phyloP scores from a whole-genome alignment of 163 green algal species.

The Chlamydomonas reinhardtii region DNA sequence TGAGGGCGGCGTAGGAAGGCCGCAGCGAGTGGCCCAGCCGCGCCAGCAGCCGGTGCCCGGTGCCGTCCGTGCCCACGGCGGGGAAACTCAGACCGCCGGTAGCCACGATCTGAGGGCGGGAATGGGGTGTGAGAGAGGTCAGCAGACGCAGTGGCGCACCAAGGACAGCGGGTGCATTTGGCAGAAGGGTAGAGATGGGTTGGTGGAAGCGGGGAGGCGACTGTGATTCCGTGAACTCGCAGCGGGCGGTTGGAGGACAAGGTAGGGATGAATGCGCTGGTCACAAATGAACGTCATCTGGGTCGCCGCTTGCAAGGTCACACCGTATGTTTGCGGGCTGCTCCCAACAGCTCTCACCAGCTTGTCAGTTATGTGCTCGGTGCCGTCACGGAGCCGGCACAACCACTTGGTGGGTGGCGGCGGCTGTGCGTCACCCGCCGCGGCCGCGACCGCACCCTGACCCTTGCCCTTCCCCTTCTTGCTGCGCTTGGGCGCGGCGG shows the following conservation, averaged over 20 bases:
- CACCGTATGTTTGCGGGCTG: too few relatives aligned
- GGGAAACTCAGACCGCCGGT: constrained; percentile 78
- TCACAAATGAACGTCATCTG: too few relatives aligned
- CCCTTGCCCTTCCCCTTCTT: constrained; percentile 17
- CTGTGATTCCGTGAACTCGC: too few relatives aligned
- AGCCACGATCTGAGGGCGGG: constrained; percentile 49
- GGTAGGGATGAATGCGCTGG: too few relatives aligned
- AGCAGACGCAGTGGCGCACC: too few relatives aligned
- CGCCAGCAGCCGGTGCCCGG: constrained; percentile 61
- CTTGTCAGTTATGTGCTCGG: constrained; percentile 37
- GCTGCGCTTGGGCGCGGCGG: neutral
- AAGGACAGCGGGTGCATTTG: too few relatives aligned
- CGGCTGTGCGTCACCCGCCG: neutral
- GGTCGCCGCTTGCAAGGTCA: too few relatives aligned
- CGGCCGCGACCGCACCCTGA: neutral
- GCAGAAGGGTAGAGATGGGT: too few relatives aligned
- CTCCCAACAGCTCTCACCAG: too few relatives aligned
- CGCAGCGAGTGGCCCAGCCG: constrained; percentile 77
- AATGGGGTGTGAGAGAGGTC: neutral
- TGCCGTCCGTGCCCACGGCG: constrained; percentile 82
- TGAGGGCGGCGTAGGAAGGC: constrained; percentile 87
- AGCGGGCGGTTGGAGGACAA: too few relatives aligned
- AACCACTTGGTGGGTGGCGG: constrained; percentile 30
- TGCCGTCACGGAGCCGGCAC: constrained; percentile 53
- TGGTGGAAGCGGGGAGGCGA: too few relatives aligned